Percentiles rank a stretch among this genome's conserved stretches.
phyloP scores from a whole-genome alignment of 768 basidiomycete genomes.

The Leccinum fibrillosum region DNA sequence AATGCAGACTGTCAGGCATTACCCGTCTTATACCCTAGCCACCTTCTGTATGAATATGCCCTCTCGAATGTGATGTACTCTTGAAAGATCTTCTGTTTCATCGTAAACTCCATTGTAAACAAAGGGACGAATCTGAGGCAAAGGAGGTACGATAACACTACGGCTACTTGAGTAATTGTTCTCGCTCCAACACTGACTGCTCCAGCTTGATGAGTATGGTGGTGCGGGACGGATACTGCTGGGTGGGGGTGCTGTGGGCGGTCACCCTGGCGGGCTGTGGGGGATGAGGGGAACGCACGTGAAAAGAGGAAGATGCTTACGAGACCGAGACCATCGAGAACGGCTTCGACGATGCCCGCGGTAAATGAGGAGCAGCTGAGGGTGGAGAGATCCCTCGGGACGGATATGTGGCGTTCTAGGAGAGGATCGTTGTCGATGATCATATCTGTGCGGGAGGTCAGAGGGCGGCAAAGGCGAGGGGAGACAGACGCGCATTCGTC shows the following conservation, averaged over 20 bases:
- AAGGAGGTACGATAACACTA: neutral
- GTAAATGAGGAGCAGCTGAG: constrained; percentile 97
- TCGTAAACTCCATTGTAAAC: neutral
- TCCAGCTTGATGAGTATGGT: constrained; percentile 98
- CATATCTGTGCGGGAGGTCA: constrained; percentile 65
- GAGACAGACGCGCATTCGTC: constrained; percentile 75
- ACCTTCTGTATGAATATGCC: too few relatives aligned
- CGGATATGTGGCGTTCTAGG: constrained; percentile 87
- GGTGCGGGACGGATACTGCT: constrained; percentile 77
- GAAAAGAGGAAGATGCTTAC: constrained; percentile 48
- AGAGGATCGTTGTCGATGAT: constrained; percentile 95
- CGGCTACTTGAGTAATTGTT: constrained; percentile 43
- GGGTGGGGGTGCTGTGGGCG: constrained; percentile 86
- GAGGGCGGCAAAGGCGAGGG: neutral
- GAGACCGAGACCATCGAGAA: constrained; percentile 90
- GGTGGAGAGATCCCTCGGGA: constrained; percentile 91
- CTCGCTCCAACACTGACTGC: constrained; percentile 87
- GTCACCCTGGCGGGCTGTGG: constrained; percentile 92
- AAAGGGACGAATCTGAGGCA: neutral
- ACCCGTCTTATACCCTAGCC: too few relatives aligned
- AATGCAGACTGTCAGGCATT: too few relatives aligned
- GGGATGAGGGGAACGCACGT: constrained; percentile 8
- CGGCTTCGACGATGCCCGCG: constrained; percentile 96
- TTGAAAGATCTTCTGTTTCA: neutral
- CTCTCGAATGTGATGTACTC: too few relatives aligned